Base-by-base conservation (phyloP, 768 basidiomycete genomes). In the Baorangia bicolor region DNA sequence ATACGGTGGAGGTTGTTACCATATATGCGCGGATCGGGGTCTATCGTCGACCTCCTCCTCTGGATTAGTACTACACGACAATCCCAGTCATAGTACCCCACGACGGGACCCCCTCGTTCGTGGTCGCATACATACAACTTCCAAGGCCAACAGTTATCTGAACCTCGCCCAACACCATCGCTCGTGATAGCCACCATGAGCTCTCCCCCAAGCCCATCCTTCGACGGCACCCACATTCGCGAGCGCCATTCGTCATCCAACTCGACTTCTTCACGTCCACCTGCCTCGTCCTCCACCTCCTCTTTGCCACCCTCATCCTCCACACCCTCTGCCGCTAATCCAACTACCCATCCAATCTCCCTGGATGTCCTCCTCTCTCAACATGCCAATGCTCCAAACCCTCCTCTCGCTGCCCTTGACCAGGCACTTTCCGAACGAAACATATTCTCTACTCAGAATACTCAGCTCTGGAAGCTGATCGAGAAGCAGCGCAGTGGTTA, bases 381-480 rank as follows among this genome's bases (percentile, higher is more conserved):
- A 27, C 80, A 91, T 62, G 77, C 81, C 7, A 64, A 70, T 21
- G 73, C 81, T 1, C 69, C 78, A 44, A 82, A 86, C 71, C 85
- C 85, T 38, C 77, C 61, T 41, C 69, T 70, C 40, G 73, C 70
- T 34, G 92, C 94, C 4, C 80, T 96, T 28, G 91, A 93, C 25
- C 82, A 85, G 55, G 83, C 86, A 9, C 77, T 96, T 27, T 78
- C 78, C 16, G 94, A 98, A 65, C 83, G 94, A 60, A 96, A 95
- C 66, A 73, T 76, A 38, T 82, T 94, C 47, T 83, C 88, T 12
- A 73, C 84, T 5, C 94, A 96, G 76, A 96, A 96, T 69, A 75
- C 86, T 16, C 92, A 95, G 74, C 83, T 96, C 21, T 96, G 94
- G 94, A 95, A 94, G 72, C 81, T 95, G 59, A 87, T 96, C 67